A percentile compares a stretch with the other conserved stretches of the same genome.
phyloP scores from a whole-genome alignment of 345 rosid genomes.

The Schrenkiella parvula region DNA sequence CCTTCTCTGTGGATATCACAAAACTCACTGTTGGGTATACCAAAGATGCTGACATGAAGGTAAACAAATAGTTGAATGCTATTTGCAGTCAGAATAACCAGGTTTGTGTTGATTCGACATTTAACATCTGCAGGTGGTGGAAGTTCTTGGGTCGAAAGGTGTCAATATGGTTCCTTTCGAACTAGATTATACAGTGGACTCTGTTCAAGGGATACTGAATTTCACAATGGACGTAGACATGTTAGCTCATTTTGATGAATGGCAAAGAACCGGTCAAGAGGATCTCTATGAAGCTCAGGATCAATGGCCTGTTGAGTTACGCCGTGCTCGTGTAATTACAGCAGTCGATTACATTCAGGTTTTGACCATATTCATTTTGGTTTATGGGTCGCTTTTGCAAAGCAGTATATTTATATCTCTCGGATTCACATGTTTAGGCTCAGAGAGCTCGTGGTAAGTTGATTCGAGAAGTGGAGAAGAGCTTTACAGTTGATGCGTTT shows the following conservation, averaged over 20 bases:
- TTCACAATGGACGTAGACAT: conserved; percentile 85
- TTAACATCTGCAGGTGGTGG: conserved; percentile 48
- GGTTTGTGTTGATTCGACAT: not conserved
- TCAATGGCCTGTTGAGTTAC: conserved; percentile 83
- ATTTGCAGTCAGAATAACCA: not conserved
- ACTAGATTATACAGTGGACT: conserved; percentile 65
- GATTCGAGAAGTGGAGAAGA: conserved; percentile 65
- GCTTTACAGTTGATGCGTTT: conserved; percentile 74
- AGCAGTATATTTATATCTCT: not conserved
- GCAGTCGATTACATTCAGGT: conserved; percentile 85
- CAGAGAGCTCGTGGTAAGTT: conserved; percentile 77
- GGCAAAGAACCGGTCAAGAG: conserved; percentile 67
- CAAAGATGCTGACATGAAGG: conserved; percentile 92
- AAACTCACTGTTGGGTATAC: conserved; percentile 79
- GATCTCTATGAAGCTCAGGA: conserved; percentile 81
- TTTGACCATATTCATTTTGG: not conserved
- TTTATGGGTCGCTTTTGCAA: not conserved
- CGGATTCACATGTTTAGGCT: conserved; percentile 39
- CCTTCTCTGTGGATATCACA: conserved; percentile 69
- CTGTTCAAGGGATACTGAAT: conserved; percentile 75
- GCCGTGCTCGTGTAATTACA: conserved; percentile 58
- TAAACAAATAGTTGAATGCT: conserved; percentile 8
- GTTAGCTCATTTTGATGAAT: conserved; percentile 86
- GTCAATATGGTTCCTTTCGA: conserved; percentile 78
- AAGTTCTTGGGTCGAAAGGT: conserved; percentile 67